A percentile compares a stretch with the other conserved stretches of the same genome.
Conservation (phyloP, 345 rosid species). For the Eucalyptus cloeziana region DNA sequence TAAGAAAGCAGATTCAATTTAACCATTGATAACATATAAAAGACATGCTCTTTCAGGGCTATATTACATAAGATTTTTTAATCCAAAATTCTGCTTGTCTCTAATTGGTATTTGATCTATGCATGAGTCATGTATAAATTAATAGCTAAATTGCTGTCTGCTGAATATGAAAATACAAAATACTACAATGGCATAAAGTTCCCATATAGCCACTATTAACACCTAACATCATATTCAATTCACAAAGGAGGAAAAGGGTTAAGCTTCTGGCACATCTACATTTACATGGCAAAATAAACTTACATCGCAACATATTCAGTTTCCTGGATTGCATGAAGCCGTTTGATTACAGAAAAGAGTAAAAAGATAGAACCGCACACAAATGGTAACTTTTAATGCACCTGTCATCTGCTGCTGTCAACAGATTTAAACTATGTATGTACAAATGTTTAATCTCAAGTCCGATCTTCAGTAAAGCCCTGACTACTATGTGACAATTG, state of each 20-base stretch:
- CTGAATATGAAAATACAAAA: neutral
- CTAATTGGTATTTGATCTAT: neutral
- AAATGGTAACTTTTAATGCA: neutral
- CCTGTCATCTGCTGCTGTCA: neutral
- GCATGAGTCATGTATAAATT: neutral
- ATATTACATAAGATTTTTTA: neutral
- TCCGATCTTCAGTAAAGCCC: neutral
- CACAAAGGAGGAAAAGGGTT: neutral
- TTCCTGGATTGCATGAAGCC: neutral
- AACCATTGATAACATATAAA: neutral
- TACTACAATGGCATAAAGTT: neutral
- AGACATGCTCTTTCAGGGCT: neutral
- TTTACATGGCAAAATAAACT: neutral
- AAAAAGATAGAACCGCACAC: neutral
- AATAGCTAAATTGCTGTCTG: neutral
- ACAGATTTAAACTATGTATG: neutral
- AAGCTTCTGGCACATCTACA: neutral
- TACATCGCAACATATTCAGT: neutral
- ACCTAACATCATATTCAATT: neutral
- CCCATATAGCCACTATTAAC: neutral
- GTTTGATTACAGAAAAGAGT: neutral
- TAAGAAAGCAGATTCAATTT: neutral
- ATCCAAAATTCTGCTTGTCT: neutral
- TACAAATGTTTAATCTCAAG: neutral
- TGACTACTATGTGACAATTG: neutral